Percentiles rank a stretch among this genome's conserved stretches.
phyloP scores from a whole-genome alignment of 768 basidiomycete genomes.

The Termitomyces eurrhizus region DNA sequence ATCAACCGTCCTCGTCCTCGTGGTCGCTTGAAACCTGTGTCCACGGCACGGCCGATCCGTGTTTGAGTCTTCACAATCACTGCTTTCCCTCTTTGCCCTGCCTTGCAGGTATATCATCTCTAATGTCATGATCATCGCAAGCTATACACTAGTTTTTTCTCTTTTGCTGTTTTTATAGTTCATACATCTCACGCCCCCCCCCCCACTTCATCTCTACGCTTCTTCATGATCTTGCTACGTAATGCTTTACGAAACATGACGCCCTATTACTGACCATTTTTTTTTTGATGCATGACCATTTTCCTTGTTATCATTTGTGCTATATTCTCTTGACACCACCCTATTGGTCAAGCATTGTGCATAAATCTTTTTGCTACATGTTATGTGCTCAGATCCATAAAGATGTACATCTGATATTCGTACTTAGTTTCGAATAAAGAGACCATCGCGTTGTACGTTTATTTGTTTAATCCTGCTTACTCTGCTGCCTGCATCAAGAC shows the following conservation, averaged over 20 bases:
- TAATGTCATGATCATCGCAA: constrained; percentile 14
- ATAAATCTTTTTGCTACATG: constrained; percentile 6
- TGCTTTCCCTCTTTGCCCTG: background rate
- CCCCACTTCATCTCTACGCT: constrained; percentile 2
- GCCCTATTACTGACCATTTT: constrained; percentile 1
- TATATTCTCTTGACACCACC: constrained; percentile 7
- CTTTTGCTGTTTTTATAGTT: background rate
- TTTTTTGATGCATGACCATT: constrained; percentile 7
- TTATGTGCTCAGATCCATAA: constrained; percentile 4
- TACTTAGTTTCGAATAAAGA: constrained; percentile 11
- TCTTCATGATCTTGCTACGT: constrained; percentile 12
- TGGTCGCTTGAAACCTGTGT: constrained; percentile 42
- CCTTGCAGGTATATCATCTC: constrained; percentile 2
- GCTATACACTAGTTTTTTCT: constrained; percentile 6
- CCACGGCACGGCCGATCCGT: constrained; percentile 33
- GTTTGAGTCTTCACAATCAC: constrained; percentile 19
- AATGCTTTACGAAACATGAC: constrained; percentile 12
- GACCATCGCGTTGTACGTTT: background rate
- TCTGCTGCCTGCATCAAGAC: constrained; percentile 37
- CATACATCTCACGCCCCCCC: background rate
- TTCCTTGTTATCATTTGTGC: constrained; percentile 12
- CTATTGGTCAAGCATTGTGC: constrained; percentile 10
- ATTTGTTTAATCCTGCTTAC: background rate
- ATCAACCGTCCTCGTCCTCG: constrained; percentile 50
- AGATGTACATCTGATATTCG: constrained; percentile 14